Percentiles rank a stretch among this genome's conserved stretches.
These are phyloP conservation scores for Primulina eburnea DNA, from an alignment of 257 asterid species.

Conservation along the genomic window DNA sequence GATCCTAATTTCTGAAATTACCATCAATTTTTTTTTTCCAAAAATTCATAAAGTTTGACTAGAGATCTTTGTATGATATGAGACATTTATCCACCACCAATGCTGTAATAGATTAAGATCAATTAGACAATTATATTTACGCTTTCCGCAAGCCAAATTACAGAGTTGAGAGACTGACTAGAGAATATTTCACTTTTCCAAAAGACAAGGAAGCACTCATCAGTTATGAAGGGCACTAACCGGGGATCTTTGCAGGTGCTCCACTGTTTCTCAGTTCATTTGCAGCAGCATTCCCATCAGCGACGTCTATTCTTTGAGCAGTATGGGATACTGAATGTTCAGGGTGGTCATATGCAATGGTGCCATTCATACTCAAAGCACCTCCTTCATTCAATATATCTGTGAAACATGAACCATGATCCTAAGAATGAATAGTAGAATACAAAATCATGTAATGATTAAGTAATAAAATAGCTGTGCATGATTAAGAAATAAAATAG, in stretches of 20 bases:
- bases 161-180: constrained; percentile 30
- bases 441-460: constrained; percentile 18
- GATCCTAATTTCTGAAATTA: too few species aligned
- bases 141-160: constrained; percentile 33
- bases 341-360: constrained; percentile 23
- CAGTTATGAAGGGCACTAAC: constrained; percentile 29
- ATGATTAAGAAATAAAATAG: constrained; percentile 13
- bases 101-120: too few species aligned
- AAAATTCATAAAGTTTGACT: too few species aligned
- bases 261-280: constrained; percentile 31
- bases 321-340: constrained; percentile 27
- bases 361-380: constrained; percentile 28
- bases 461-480: constrained; percentile 6
- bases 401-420: constrained; percentile 27
- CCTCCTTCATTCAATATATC: constrained; percentile 38
- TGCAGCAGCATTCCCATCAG: neutral
- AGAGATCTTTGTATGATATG: too few species aligned
- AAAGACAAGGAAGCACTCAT: constrained; percentile 55
- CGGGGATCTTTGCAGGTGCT: constrained; percentile 26
- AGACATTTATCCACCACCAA: too few species aligned
- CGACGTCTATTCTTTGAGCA: neutral
- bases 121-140: neutral
- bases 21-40: too few species aligned
- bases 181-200: constrained; percentile 47
- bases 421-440: constrained; percentile 14